Percentiles rank a stretch among this genome's conserved stretches.
These are phyloP conservation scores for Geranium brycei DNA, from an alignment of 345 rosid species.

Conservation along the genomic window DNA sequence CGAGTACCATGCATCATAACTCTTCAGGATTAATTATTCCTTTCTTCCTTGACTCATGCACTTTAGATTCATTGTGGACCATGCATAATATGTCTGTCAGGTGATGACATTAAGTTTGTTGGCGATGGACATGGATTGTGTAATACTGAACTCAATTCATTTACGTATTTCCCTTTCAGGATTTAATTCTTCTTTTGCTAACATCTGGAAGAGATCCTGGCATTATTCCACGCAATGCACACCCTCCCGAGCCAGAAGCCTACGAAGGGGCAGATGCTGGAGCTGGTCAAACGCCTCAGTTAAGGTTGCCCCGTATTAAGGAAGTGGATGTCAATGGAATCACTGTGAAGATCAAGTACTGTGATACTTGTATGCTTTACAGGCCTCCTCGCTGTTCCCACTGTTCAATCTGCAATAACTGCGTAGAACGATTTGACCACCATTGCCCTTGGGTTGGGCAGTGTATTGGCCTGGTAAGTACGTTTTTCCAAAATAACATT, in stretches of 20 bases:
- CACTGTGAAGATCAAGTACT: slow-evolving; percentile 68
- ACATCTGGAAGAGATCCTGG: slow-evolving; percentile 99
- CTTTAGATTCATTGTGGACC: too few species aligned
- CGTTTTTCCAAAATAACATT: slow-evolving; percentile 1
- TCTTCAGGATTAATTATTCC: too few species aligned
- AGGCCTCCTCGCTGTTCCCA: slow-evolving; percentile 98
- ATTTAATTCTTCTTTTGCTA: slow-evolving; percentile 63
- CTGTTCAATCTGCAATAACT: slow-evolving; percentile 97
- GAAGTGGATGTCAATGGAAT: slow-evolving; percentile 79
- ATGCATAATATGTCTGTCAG: too few species aligned
- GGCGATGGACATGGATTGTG: background rate
- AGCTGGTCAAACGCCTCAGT: slow-evolving; percentile 65
- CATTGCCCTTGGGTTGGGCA: slow-evolving; percentile 99
- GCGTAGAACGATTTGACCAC: slow-evolving; percentile 91
- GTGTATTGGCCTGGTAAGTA: slow-evolving; percentile 83
- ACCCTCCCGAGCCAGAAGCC: slow-evolving; percentile 88
- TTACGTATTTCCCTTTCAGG: slow-evolving; percentile 34
- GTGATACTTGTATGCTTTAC: slow-evolving; percentile 97
- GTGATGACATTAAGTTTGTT: background rate
- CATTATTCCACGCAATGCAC: slow-evolving; percentile 81
- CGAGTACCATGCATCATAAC: too few species aligned
- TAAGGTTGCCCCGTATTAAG: slow-evolving; percentile 73
- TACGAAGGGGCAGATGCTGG: slow-evolving; percentile 48
- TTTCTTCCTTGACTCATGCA: too few species aligned
- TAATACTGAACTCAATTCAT: slow-evolving; percentile 5